Base-by-base conservation (phyloP, 441 rosid genomes). In the Euphorbia neoarborescens region DNA sequence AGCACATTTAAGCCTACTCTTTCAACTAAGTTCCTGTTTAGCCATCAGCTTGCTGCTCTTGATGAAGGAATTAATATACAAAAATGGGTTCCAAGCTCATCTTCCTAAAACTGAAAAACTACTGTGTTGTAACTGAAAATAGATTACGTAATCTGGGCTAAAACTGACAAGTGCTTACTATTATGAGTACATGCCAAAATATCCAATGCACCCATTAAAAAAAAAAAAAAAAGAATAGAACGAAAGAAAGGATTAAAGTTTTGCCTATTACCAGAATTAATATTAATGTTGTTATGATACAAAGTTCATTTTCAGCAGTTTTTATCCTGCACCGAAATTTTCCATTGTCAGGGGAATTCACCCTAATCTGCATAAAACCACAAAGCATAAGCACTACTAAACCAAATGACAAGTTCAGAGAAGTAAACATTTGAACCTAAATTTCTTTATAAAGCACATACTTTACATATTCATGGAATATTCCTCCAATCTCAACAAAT, bases 321-420 rank as follows among this genome's bases (percentile, higher is more conserved):
- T 70, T 76, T 76, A 77, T 78, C 84, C 80, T 66, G 71, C 74
- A 70, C 71, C 63, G 66, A 63, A 75, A 69, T 59, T 51, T 66
- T 67, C 63, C 63, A 56, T 65, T 60, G 73, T 65, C 62, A 44
- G 81, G 81, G 71, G 82, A 78, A 82, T 75, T 81, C 83, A 81
- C 80, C 79, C 57, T 72, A 75, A 75, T 40, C 88, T 84, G 85
- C 82, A 78, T 50, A 61, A 68, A 80, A 66, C 2, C 5, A 51
- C 7, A 51, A 20, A 53, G 20, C 28, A 3, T 62, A 12, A 42
- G 12, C 14, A 8, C 48, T 42, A 1, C 48, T 42, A 42, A 42
- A 42, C 48, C 17, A 37, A 10, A 17, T 10, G 34, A 32, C 3
- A 32, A 32, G 34, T 32, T 32, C 34, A 2, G 10, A 37, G 10